These are phyloP conservation scores for Byssothecium circinans DNA, from an alignment of 2,329 filamentous ascomycete genomes.

Conservation along the genomic window DNA sequence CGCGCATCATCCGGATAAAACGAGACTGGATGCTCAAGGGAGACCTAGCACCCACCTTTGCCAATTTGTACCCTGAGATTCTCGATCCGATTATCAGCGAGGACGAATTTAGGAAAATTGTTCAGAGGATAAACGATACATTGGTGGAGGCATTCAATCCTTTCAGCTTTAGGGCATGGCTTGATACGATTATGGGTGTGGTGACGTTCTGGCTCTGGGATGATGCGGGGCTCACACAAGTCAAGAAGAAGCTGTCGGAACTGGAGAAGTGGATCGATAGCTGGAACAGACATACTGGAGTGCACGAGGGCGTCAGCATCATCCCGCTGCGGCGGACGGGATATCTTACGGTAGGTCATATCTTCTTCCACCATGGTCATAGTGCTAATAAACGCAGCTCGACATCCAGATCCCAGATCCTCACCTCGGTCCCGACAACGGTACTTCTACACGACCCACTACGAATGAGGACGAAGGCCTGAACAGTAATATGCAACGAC, in stretches of 20 bases:
- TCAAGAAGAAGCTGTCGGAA: constrained; percentile 69
- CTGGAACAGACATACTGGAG: constrained; percentile 75
- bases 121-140: constrained; percentile 79
- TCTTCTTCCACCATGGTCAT: background rate
- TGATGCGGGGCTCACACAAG: constrained; percentile 74
- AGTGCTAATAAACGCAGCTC: constrained; percentile 53
- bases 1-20: constrained; percentile 86
- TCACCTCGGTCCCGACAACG: constrained; percentile 56
- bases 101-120: constrained; percentile 78
- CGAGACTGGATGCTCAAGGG: constrained; percentile 90
- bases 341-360: constrained; percentile 72
- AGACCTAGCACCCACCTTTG: constrained; percentile 89
- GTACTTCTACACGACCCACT: constrained; percentile 24
- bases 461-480: constrained; percentile 30
- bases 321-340: constrained; percentile 79
- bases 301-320: constrained; percentile 67
- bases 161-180: constrained; percentile 71
- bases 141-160: constrained; percentile 79
- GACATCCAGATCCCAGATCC: constrained; percentile 82
- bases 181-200: constrained; percentile 78
- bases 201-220: constrained; percentile 95
- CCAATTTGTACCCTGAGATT: constrained; percentile 94
- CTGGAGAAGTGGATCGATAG: constrained; percentile 82
- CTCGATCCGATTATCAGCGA: constrained; percentile 84
- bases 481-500: constrained; percentile 12